Percentiles rank a stretch among this genome's conserved stretches.
phyloP scores from a whole-genome alignment of 345 rosid genomes.

The Cardiospermum halicacabum region DNA sequence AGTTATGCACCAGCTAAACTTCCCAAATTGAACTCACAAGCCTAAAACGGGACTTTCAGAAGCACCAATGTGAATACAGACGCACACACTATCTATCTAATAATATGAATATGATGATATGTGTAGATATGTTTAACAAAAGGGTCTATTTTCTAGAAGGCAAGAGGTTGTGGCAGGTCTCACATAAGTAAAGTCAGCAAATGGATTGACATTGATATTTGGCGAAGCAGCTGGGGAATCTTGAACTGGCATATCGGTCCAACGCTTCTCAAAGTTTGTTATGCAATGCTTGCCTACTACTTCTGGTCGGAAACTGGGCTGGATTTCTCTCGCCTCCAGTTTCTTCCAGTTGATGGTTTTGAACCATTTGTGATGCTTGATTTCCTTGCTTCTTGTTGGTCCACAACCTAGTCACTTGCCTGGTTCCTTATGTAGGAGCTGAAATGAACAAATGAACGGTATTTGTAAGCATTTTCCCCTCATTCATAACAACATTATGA shows the following conservation, averaged over 20 bases:
- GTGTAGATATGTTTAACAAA: slow-evolving; percentile 8
- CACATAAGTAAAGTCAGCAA: slow-evolving; percentile 58
- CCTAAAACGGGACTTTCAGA: background rate
- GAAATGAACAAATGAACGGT: slow-evolving; percentile 14
- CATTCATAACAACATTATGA: background rate
- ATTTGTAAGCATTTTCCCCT: background rate
- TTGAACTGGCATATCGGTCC: slow-evolving; percentile 81
- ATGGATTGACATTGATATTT: slow-evolving; percentile 52
- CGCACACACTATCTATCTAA: background rate
- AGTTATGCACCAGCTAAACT: background rate
- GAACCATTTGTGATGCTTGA: slow-evolving; percentile 86
- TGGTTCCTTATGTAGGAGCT: slow-evolving; percentile 78
- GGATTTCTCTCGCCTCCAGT: slow-evolving; percentile 65
- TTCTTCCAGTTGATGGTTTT: slow-evolving; percentile 84
- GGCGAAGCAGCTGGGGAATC: slow-evolving; percentile 89
- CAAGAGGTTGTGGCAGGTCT: slow-evolving; percentile 56
- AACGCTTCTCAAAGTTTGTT: slow-evolving; percentile 76
- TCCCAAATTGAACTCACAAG: background rate
- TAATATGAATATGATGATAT: too few relatives aligned
- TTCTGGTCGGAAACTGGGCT: slow-evolving; percentile 80
- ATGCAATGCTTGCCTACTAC: slow-evolving; percentile 78
- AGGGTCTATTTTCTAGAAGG: slow-evolving; percentile 32
- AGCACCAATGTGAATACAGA: background rate
- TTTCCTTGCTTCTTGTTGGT: slow-evolving; percentile 55
- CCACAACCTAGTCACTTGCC: slow-evolving; percentile 73